Conservation (phyloP, 371 early-diverging fungal genomes). For the Mucor indicus region DNA sequence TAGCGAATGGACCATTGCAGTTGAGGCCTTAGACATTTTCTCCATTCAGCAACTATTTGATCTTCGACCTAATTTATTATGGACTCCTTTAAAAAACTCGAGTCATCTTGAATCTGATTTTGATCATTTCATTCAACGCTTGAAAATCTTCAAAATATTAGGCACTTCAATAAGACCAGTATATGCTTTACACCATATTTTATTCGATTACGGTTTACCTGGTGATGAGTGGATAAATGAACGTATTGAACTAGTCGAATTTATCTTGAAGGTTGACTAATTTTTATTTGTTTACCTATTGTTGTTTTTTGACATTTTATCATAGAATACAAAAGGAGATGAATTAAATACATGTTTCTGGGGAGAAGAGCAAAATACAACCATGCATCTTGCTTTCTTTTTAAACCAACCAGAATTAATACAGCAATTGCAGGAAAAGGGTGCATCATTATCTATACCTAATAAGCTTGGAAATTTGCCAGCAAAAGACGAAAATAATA, state of each 20-base stretch:
- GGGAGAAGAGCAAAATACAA: conserved; percentile 20
- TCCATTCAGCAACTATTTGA: conserved; percentile 15
- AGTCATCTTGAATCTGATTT: conserved; percentile 23
- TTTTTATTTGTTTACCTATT: not conserved
- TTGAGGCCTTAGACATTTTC: conserved; percentile 21
- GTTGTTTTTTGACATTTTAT: not conserved
- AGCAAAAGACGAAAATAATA: not conserved
- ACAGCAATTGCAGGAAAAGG: conserved; percentile 11
- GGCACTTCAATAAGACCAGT: conserved; percentile 18
- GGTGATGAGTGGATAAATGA: conserved; percentile 23
- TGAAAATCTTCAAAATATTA: conserved; percentile 11
- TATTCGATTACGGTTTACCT: conserved; percentile 18
- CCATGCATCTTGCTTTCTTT: conserved; percentile 20
- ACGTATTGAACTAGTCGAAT: conserved; percentile 17
- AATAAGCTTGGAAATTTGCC: conserved; percentile 18
- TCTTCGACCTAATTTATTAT: conserved; percentile 16
- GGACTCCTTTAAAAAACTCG: conserved; percentile 16
- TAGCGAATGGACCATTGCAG: conserved; percentile 23
- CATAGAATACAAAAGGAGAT: conserved; percentile 12
- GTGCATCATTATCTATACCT: conserved; percentile 6
- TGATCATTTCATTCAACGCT: conserved; percentile 15
- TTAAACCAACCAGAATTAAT: conserved; percentile 12
- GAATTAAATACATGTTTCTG: conserved; percentile 20
- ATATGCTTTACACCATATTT: conserved; percentile 23
- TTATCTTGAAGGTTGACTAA: conserved; percentile 15